These are phyloP conservation scores for Physocladia obscura DNA, from an alignment of 192 early-diverging fungal species.

Conservation along the genomic window DNA sequence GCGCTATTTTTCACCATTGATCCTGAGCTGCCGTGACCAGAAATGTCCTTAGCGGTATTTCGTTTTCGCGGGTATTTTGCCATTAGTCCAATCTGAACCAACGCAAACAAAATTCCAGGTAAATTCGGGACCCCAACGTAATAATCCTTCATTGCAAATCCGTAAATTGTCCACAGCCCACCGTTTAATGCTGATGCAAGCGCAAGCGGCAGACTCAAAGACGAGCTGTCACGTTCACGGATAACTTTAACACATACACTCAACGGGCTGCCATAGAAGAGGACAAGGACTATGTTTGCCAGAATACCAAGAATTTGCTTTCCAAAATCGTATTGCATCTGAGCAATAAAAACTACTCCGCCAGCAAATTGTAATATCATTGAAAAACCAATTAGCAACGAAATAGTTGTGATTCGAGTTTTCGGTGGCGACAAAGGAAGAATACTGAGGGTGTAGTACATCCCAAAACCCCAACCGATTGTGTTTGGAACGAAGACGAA, in stretches of 20 bases:
- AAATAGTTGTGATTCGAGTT: not conserved
- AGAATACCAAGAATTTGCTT: not conserved
- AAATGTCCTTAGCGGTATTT: no score
- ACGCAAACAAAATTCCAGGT: slow-evolving; percentile 2
- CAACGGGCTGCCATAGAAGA: slow-evolving; percentile 9
- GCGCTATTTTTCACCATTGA: no score
- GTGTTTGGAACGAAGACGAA: slow-evolving; percentile 5
- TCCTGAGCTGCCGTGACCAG: no score
- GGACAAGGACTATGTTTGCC: not conserved
- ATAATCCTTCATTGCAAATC: slow-evolving; percentile 3
- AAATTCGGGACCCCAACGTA: slow-evolving; percentile 10
- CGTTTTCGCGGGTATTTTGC: not conserved
- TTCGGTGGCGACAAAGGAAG: not conserved
- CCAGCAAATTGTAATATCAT: not conserved
- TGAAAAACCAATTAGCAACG: not conserved
- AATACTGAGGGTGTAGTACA: not conserved
- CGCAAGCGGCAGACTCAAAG: not conserved
- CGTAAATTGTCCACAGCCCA: slow-evolving; percentile 1
- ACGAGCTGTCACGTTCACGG: not conserved
- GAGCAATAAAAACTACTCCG: not conserved
- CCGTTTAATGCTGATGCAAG: slow-evolving; percentile 1
- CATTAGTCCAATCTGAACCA: slow-evolving; percentile 3
- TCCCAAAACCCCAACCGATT: not conserved
- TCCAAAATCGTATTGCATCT: not conserved
- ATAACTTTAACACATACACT: not conserved